Conservation (phyloP, 371 early-diverging fungal species). For the Batrachochytrium dendrobatidis region DNA sequence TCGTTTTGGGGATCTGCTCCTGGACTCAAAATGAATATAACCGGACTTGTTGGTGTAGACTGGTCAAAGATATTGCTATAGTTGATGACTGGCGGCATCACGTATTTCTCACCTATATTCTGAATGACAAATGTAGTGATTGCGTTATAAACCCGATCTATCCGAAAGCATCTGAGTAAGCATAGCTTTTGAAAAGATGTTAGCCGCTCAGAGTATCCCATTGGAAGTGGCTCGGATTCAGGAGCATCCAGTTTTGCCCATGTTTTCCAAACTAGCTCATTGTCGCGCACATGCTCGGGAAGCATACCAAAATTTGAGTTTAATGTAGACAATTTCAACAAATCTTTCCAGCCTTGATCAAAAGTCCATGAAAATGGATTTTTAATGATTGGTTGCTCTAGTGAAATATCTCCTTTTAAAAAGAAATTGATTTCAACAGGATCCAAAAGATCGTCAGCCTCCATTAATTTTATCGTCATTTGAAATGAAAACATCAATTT, state of each 20-base stretch:
- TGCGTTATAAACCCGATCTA: constrained; percentile 51
- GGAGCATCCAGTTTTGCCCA: constrained; percentile 48
- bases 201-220: constrained; percentile 37
- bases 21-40: constrained; percentile 53
- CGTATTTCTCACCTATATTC: constrained; percentile 53
- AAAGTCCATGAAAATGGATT: constrained; percentile 46
- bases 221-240: constrained; percentile 38
- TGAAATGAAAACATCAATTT: constrained; percentile 60
- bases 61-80: constrained; percentile 53
- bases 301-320: constrained; percentile 35
- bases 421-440: constrained; percentile 49
- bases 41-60: constrained; percentile 49
- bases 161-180: constrained; percentile 48
- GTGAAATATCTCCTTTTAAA: constrained; percentile 51
- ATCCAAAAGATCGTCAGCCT: constrained; percentile 47
- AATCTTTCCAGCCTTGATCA: constrained; percentile 53
- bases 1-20: constrained; percentile 56
- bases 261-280: constrained; percentile 36
- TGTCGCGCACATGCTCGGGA: constrained; percentile 27
- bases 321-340: constrained; percentile 31
- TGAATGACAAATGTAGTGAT: constrained; percentile 52
- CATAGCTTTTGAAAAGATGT: constrained; percentile 49
- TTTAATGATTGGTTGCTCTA: constrained; percentile 36
- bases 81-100: constrained; percentile 58
- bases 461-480: constrained; percentile 53